Evolutionary conservation across 768 basidiomycete genomes (phyloP).

Genomic region (Suillus fuscotomentosus): DNA sequence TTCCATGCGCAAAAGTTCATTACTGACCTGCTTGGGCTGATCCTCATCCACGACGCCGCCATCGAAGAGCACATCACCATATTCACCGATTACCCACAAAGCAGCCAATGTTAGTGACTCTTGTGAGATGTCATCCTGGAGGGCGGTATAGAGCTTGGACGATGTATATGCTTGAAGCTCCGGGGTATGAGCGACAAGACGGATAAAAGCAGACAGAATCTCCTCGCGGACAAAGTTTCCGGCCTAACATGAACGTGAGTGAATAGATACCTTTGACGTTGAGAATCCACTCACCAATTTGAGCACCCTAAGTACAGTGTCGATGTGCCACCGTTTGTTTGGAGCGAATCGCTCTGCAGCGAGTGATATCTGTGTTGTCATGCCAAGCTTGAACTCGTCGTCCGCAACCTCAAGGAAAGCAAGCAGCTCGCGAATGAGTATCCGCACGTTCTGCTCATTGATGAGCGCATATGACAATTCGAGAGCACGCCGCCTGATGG

Average conservation of each 20-base stretch:
- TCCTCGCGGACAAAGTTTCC: conserved; percentile 98
- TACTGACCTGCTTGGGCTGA: conserved; percentile 60
- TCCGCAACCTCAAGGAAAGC: conserved; percentile 98
- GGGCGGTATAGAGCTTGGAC: conserved; percentile 84
- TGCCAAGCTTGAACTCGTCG: conserved; percentile 96
- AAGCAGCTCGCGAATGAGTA: conserved; percentile 88
- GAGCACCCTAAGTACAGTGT: conserved; percentile 89
- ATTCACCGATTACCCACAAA: conserved; percentile 97
- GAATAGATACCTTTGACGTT: conserved; percentile 2
- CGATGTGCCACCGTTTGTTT: conserved; percentile 99
- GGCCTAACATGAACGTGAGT: conserved; percentile 51
- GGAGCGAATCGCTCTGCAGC: conserved; percentile 97
- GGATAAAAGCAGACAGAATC: conserved; percentile 91
- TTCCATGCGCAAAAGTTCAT: not conserved
- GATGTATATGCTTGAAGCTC: conserved; percentile 95
- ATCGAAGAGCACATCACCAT: conserved; percentile 86
- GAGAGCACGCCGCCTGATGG: conserved; percentile 93
- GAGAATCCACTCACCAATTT: conserved; percentile 64
- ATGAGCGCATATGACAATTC: conserved; percentile 97
- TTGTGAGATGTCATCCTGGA: conserved; percentile 91
- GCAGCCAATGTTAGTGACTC: conserved; percentile 92
- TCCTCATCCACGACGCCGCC: conserved; percentile 83
- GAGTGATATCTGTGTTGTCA: conserved; percentile 96
- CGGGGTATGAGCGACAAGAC: conserved; percentile 94
- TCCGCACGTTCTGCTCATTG: conserved; percentile 90